These are phyloP conservation scores for Paragyromitra xinjiangensis DNA, from an alignment of 495 filamentous ascomycete species.

Conservation along the genomic window DNA sequence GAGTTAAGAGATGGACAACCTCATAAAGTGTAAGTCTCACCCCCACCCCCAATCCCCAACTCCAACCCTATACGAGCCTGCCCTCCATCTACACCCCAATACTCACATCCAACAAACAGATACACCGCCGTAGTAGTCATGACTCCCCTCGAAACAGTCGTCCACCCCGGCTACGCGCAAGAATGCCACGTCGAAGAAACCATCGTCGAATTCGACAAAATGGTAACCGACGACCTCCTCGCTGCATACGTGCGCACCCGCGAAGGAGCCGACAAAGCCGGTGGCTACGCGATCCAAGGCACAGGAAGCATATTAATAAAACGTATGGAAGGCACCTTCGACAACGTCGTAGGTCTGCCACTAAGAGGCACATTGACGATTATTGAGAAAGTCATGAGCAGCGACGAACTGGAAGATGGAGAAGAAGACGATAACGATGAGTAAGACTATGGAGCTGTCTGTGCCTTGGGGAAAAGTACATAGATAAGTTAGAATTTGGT, in stretches of 20 bases:
- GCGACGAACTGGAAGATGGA: conserved; percentile 63
- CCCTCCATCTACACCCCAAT: not conserved
- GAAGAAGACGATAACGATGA: conserved; percentile 55
- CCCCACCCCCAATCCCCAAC: not conserved
- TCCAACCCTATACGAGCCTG: not conserved
- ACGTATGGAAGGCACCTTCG: conserved; percentile 84
- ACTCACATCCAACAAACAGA: conserved; percentile 5
- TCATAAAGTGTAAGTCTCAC: conserved; percentile 69
- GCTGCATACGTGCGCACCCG: conserved; percentile 85
- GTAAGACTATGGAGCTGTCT: not conserved
- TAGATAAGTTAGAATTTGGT: conserved; percentile 5
- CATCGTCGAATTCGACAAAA: conserved; percentile 76
- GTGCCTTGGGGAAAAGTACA: not conserved
- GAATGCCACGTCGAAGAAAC: conserved; percentile 88
- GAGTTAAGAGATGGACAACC: conserved; percentile 74
- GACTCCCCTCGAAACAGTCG: conserved; percentile 76
- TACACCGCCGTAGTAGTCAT: conserved; percentile 84
- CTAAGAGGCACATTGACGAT: conserved; percentile 79
- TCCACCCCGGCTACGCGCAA: conserved; percentile 83
- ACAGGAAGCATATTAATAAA: conserved; percentile 85
- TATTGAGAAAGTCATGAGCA: conserved; percentile 80
- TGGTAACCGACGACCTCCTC: conserved; percentile 82
- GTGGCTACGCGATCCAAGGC: conserved; percentile 93
- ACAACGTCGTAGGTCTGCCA: conserved; percentile 97
- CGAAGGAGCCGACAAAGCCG: conserved; percentile 95